Base-by-base conservation (phyloP, 352 stramenopile genomes). In the Phytophthora foliorum region DNA sequence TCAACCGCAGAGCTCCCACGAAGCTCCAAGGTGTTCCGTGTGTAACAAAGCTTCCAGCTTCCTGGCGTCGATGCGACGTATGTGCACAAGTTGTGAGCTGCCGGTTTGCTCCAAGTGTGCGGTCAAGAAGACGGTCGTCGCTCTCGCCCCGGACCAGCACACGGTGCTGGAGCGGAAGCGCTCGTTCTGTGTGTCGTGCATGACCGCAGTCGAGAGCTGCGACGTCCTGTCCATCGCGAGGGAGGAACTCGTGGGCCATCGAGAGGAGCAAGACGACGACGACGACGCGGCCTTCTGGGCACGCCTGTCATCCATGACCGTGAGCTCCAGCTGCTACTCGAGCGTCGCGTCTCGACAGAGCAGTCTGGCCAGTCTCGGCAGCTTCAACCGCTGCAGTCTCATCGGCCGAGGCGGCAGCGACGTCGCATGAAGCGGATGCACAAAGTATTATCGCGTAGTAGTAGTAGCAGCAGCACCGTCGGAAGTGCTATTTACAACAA, bases 61-160 rank as follows among this genome's bases (percentile, higher is more conserved):
- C 16, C 44, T 74, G n/a, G 45, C 41, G 53, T 59, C 41, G 1
- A 76, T 76, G 53, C 75, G 68, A 45, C 46, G 46, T 13, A 71
- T 58, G 4, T 80, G 75, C 50, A 72, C 68, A 41, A 76, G 72
- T 36, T 84, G 76, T 31, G 57, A 74, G 4, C 58, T 68, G 9
- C 63, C 55, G 21, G 56, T 84, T 10, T 84, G 76, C 39, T 77
- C 75, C 6, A 78, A 74, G 52, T 83, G 75, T 25, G 72, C 56
- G 19, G 58, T 77, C 34, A 80, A 77, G 38, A 72, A 78, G 63
- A 57, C 61, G 5, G 64, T 83, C n/a, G 69, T 78, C 13, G 63
- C 71, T 29, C 64, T 82, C 17, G 75, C 75, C 0, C 75, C 72
- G 2, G 75, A 82, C 31, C 67, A 76, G 31, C 53, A 74, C 55